Conservation (phyloP, 768 basidiomycete genomes). For the Suillus decipiens region DNA sequence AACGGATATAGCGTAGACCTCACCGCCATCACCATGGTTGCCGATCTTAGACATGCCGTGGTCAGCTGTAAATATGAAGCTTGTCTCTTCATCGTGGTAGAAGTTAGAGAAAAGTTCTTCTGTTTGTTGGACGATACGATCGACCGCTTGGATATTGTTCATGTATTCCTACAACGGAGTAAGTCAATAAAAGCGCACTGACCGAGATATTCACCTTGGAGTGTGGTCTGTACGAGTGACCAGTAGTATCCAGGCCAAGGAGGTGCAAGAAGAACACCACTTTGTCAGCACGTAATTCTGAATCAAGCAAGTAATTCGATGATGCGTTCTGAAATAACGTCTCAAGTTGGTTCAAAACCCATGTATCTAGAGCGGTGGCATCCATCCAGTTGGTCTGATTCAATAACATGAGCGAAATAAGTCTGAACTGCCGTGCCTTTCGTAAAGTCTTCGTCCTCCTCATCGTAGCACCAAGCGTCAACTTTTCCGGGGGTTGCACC, state of each 20-base stretch:
- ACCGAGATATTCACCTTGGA: constrained; percentile 50
- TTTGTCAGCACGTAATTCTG: constrained; percentile 55
- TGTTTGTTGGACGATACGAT: constrained; percentile 66
- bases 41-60: constrained; percentile 90
- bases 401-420: background rate
- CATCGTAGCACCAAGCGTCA: constrained; percentile 73
- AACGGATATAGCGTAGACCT: constrained; percentile 20
- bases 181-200: background rate
- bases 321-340: constrained; percentile 66
- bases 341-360: constrained; percentile 75
- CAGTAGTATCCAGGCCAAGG: constrained; percentile 83
- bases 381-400: constrained; percentile 41
- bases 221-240: constrained; percentile 83
- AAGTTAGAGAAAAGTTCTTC: constrained; percentile 64
- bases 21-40: constrained; percentile 88
- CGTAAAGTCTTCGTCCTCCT: constrained; percentile 83
- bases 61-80: constrained; percentile 83
- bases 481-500: constrained; percentile 73
- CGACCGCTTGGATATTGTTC: constrained; percentile 79
- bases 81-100: constrained; percentile 68
- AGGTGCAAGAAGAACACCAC: constrained; percentile 84
- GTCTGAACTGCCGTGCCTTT: constrained; percentile 50
- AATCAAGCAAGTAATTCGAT: constrained; percentile 45
- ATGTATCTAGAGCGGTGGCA: constrained; percentile 73
- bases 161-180: constrained; percentile 70